phyloP scores from a whole-genome alignment of 345 rosid genomes.

The Lepidium sativum region DNA sequence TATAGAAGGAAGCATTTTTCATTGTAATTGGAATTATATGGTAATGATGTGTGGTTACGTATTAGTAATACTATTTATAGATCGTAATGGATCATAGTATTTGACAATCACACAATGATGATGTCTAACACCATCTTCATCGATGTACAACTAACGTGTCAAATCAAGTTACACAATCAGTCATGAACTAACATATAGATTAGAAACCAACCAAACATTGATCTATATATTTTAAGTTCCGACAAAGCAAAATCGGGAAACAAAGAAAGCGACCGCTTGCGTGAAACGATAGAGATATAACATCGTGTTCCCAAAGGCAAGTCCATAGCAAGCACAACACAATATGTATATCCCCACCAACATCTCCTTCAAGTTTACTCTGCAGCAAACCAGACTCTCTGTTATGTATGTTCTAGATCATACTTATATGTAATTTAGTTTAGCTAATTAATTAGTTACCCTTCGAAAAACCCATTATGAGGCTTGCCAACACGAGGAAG shows the following conservation, averaged over 20 bases:
- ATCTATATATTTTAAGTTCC: conserved; percentile 63
- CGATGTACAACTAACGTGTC: no score
- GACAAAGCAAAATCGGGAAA: conserved; percentile 60
- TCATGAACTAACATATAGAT: no score
- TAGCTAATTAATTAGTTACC: conserved; percentile 20
- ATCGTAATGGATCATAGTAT: no score
- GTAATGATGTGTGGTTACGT: no score
- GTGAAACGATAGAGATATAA: conserved; percentile 54
- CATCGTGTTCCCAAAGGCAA: conserved; percentile 44
- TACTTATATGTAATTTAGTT: not conserved
- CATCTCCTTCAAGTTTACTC: conserved; percentile 61
- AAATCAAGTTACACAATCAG: no score
- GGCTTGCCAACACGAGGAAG: conserved; percentile 36
- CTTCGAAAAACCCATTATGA: conserved; percentile 40
- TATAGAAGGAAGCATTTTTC: no score
- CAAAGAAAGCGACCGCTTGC: conserved; percentile 66
- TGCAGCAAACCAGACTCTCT: conserved; percentile 18
- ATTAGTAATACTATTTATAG: no score
- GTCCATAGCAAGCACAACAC: conserved; percentile 58
- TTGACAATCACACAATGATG: no score
- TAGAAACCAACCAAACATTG: no score
- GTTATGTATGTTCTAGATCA: no score
- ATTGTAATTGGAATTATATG: not conserved
- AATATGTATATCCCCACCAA: conserved; percentile 64
- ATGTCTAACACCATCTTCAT: no score